Evolutionary conservation across 1,284 basidiomycete genomes (phyloP).

Genomic region (Microbotryum lychnidis-dioicae): DNA sequence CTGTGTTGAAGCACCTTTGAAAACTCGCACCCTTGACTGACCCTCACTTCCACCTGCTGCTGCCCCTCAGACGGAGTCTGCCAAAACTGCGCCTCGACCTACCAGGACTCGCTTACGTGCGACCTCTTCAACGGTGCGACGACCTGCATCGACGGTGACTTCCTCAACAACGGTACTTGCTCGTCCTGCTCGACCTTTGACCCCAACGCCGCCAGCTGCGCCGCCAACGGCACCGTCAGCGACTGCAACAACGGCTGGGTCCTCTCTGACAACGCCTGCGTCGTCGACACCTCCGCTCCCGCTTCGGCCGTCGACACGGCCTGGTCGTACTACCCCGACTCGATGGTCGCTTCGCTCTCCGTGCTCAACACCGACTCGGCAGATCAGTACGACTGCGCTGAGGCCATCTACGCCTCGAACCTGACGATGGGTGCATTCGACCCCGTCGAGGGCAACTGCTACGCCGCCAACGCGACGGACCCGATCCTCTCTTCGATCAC

Average conservation of each 20-base stretch:
- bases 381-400: neutral
- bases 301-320: neutral
- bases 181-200: neutral
- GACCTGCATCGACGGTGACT: neutral
- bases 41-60: too few species aligned
- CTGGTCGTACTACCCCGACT: neutral
- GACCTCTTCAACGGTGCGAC: neutral
- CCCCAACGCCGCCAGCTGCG: neutral
- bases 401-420: neutral
- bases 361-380: neutral
- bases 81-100: neutral
- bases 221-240: neutral
- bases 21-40: too few species aligned
- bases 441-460: neutral
- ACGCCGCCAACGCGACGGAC: neutral
- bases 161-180: neutral
- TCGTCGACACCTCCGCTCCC: neutral
- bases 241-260: neutral
- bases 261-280: neutral
- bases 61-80: neutral
- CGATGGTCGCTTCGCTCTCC: neutral
- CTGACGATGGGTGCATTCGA: neutral
- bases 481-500: neutral
- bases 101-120: neutral
- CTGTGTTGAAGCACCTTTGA: too few species aligned